Evolutionary conservation across 495 filamentous ascomycete species (phyloP).

Genomic region (Pseudoneurospora amorphoporcata): DNA sequence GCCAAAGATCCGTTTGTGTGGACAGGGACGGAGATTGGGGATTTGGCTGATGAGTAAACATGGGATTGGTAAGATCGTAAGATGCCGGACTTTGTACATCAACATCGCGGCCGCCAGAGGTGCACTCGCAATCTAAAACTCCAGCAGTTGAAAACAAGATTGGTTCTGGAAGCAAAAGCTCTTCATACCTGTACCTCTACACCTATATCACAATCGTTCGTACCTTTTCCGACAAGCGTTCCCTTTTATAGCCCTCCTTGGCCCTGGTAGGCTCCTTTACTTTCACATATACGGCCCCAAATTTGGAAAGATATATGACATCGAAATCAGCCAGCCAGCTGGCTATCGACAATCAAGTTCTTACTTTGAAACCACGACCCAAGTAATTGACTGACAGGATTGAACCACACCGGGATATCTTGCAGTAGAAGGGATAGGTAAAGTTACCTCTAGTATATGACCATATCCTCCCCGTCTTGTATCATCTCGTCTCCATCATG

Average conservation of each 20-base stretch:
- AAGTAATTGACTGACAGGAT: background rate
- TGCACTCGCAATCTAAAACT: background rate
- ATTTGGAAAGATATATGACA: too few relatives aligned
- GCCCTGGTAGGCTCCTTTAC: background rate
- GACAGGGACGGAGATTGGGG: background rate
- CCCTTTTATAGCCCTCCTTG: background rate
- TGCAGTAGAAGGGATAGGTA: conserved; percentile 9
- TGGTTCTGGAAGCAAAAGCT: background rate
- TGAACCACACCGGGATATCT: background rate
- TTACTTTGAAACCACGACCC: background rate
- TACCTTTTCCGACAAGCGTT: background rate
- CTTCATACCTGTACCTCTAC: background rate
- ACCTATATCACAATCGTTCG: background rate
- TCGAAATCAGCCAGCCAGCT: background rate
- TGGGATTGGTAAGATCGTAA: background rate
- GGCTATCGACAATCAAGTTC: background rate
- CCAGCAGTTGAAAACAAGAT: background rate
- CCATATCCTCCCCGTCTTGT: conserved; percentile 73
- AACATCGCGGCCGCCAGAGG: too few relatives aligned
- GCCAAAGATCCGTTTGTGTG: background rate
- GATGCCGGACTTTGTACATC: background rate
- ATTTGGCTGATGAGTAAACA: background rate
- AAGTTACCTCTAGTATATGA: conserved; percentile 55
- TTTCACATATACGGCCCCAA: background rate
- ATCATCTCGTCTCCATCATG: conserved; percentile 63